phyloP scores from a whole-genome alignment of 352 stramenopile species.

The Globisporangium emineosum region DNA sequence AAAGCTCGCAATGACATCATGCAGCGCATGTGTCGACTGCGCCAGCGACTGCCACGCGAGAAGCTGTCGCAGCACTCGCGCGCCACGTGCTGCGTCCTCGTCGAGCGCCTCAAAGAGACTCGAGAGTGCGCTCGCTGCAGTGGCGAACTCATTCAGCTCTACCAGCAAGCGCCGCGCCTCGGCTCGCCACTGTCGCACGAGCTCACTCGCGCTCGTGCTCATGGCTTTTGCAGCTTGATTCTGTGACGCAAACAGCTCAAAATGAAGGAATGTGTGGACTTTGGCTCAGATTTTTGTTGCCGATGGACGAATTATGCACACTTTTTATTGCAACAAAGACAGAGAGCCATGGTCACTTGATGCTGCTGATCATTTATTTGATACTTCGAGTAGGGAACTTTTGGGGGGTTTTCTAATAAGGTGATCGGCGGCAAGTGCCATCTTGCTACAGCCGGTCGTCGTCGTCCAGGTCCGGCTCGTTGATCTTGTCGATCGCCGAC shows the following conservation, averaged over 20 bases:
- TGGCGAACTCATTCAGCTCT: slow-evolving; percentile 61
- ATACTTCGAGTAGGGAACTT: background rate
- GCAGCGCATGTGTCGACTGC: slow-evolving; percentile 22
- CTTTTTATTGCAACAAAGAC: slow-evolving; percentile 6
- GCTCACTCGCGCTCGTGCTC: slow-evolving; percentile 2
- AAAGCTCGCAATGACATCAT: slow-evolving; percentile 34
- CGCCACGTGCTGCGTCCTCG: slow-evolving; percentile 17
- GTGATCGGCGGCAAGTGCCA: background rate
- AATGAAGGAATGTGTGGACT: background rate
- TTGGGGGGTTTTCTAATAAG: background rate
- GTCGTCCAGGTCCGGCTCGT: slow-evolving; percentile 62
- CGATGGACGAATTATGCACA: background rate
- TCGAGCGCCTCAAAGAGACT: slow-evolving; percentile 41
- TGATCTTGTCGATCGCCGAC: slow-evolving; percentile 91
- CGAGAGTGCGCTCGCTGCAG: slow-evolving; percentile 38
- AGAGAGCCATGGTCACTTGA: background rate
- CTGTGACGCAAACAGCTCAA: background rate
- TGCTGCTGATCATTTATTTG: background rate
- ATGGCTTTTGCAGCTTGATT: background rate
- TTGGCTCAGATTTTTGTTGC: background rate
- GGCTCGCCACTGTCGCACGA: slow-evolving; percentile 17
- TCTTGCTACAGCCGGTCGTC: slow-evolving; percentile 42
- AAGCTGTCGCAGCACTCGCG: slow-evolving; percentile 35
- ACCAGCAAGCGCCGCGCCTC: slow-evolving; percentile 42
- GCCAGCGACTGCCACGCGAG: slow-evolving; percentile 43